These are phyloP conservation scores for Colletotrichum salicis DNA, from an alignment of 2,329 filamentous ascomycete species.

Conservation along the genomic window DNA sequence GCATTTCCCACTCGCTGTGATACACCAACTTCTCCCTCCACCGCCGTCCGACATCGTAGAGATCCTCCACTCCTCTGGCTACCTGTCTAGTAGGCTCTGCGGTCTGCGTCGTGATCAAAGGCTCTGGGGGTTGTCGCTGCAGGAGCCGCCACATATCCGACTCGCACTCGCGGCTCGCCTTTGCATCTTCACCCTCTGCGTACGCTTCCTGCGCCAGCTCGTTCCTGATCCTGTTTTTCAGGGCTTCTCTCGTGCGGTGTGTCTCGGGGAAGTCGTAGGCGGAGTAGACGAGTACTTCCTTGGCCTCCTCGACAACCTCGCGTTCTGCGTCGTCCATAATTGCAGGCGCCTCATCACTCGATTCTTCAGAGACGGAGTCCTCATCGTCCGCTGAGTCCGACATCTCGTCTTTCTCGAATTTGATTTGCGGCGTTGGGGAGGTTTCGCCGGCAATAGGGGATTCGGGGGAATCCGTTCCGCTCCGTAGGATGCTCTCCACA, in stretches of 20 bases:
- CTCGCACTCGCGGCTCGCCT: constrained; percentile 54
- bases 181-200: constrained; percentile 55
- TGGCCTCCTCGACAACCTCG: constrained; percentile 51
- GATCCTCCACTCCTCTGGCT: constrained; percentile 47
- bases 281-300: constrained; percentile 56
- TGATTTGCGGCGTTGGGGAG: constrained; percentile 2
- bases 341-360: background rate
- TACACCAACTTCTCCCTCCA: constrained; percentile 53
- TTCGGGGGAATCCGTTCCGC: background rate
- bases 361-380: background rate
- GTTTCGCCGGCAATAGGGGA: background rate
- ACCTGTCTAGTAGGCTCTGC: constrained; percentile 42
- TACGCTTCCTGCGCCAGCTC: constrained; percentile 56
- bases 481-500: constrained; percentile 53
- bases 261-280: constrained; percentile 52
- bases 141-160: constrained; percentile 57
- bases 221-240: constrained; percentile 51
- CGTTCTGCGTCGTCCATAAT: constrained; percentile 22
- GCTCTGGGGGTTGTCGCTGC: constrained; percentile 49
- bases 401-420: background rate
- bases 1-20: constrained; percentile 56
- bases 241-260: constrained; percentile 46
- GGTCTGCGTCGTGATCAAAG: constrained; percentile 44
- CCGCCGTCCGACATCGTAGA: constrained; percentile 48
- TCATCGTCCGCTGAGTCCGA: constrained; percentile 1